Base-by-base conservation (phyloP, 2,329 filamentous ascomycete genomes). In the Cadophora luteo-olivacea region DNA sequence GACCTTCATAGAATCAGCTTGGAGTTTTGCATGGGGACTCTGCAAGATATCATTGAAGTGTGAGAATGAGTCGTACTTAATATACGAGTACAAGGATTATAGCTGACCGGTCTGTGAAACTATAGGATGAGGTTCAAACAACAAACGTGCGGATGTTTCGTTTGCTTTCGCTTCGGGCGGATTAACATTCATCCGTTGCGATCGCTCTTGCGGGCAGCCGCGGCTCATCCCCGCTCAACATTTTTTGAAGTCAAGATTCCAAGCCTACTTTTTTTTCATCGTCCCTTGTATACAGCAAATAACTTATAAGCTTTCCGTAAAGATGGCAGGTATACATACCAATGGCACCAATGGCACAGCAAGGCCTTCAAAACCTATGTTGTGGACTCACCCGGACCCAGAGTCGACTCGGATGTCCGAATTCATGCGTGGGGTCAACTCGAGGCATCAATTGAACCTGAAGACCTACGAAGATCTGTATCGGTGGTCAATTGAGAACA, bases 401-500 rank as follows among this genome's bases (percentile, higher is more conserved):
- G 79, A 86, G 58, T 85, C 85, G 49, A 95, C 92, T 8, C 86
- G 86, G 66, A 92, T 95, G 84, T 89, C 86, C 82, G 84, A 84
- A 62, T 97, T 96, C 79, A 85, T 93, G 72, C 83, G 89, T 74
- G 83, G 83, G 64, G 84, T 97, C 72, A 93, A 91, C 79, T 78
- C 86, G 70, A 91, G 91, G 75, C 87, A 94, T 76, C 80, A 82
- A 12, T 79, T 93, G 66, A 78, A 83, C 25, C 83, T 96, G 58
- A 78, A 84, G 22, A 87, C 84, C 70, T 97, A 97, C 77, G 81
- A 89, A 24, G 88, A 88, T n/a, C 85, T 98, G 9, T 92, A 95
- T 81, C 82, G 86, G 77, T 98, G 95, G 95, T 97, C 93, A 72
- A 86, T 96, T 71, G 86, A 91, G 8, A 84, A 95, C 74, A 85